phyloP scores from a whole-genome alignment of 148 eudicot species.

The Dianthus caryophyllus region DNA sequence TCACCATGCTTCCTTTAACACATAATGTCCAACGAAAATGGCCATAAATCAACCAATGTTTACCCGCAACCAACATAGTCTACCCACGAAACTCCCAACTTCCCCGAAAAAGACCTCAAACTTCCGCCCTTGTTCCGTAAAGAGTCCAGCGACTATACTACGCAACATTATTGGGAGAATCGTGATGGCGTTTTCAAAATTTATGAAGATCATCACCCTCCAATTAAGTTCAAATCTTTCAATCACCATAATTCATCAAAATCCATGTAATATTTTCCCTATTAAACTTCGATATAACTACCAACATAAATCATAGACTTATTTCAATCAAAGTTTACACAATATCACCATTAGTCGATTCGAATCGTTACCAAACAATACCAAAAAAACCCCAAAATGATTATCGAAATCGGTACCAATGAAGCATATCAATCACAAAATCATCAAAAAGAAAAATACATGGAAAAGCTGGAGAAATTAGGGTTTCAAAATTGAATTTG shows the following conservation, averaged over 20 bases:
- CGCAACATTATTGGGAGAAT: too few relatives aligned
- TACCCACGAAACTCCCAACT: too few relatives aligned
- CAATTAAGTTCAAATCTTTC: background rate
- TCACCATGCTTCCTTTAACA: background rate
- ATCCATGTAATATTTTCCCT: too few relatives aligned
- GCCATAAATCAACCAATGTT: conserved; percentile 2
- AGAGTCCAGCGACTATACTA: too few relatives aligned
- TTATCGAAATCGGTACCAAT: background rate
- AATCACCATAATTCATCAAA: background rate
- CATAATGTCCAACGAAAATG: background rate
- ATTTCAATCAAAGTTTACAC: too few relatives aligned
- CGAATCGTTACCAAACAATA: too few relatives aligned
- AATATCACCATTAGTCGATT: too few relatives aligned
- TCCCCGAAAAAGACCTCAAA: background rate
- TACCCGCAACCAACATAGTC: too few relatives aligned
- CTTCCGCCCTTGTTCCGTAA: background rate
- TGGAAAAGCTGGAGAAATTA: background rate
- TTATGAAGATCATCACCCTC: background rate
- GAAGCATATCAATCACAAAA: background rate
- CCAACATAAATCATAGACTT: too few relatives aligned
- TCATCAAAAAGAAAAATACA: background rate
- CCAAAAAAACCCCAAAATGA: too few relatives aligned
- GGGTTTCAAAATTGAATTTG: too few relatives aligned
- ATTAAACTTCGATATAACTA: too few relatives aligned
- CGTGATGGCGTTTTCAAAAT: background rate